Conservation (phyloP, 306 rosid genomes). For the Prunus salicina region DNA sequence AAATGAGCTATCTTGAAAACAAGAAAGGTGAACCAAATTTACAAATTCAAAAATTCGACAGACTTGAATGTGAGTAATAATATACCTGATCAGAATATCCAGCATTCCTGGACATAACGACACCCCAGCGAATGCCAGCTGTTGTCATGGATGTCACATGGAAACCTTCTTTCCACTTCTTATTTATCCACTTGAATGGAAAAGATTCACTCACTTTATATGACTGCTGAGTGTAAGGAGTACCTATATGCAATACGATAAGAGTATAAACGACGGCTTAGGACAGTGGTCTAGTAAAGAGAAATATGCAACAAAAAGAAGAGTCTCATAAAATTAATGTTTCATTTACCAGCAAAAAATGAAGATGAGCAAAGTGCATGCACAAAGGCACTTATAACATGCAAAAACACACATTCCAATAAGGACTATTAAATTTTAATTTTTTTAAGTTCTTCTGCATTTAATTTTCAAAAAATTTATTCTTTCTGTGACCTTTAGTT, state of each 20-base stretch:
- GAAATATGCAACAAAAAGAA: neutral
- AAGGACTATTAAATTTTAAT: neutral
- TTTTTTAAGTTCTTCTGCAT: too few relatives aligned
- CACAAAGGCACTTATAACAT: neutral
- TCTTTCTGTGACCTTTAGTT: neutral
- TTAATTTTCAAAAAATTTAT: neutral
- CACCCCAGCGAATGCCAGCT: constrained; percentile 95
- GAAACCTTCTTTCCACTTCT: constrained; percentile 97
- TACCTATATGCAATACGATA: constrained; percentile 46
- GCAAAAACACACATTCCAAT: neutral
- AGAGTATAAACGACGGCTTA: neutral
- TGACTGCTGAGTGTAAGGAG: constrained; percentile 86
- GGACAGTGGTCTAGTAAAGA: neutral
- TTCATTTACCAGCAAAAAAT: neutral
- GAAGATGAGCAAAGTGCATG: neutral
- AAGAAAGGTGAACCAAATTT: neutral
- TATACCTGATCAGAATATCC: constrained; percentile 90
- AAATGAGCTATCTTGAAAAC: neutral
- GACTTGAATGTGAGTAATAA: neutral
- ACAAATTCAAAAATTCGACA: neutral
- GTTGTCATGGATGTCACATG: constrained; percentile 96
- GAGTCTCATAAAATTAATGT: neutral
- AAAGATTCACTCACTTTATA: constrained; percentile 91
- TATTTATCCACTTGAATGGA: constrained; percentile 93
- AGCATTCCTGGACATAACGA: constrained; percentile 94